Base-by-base conservation (phyloP, 139 green algal species). In the Limnomonas spitsbergensis region DNA sequence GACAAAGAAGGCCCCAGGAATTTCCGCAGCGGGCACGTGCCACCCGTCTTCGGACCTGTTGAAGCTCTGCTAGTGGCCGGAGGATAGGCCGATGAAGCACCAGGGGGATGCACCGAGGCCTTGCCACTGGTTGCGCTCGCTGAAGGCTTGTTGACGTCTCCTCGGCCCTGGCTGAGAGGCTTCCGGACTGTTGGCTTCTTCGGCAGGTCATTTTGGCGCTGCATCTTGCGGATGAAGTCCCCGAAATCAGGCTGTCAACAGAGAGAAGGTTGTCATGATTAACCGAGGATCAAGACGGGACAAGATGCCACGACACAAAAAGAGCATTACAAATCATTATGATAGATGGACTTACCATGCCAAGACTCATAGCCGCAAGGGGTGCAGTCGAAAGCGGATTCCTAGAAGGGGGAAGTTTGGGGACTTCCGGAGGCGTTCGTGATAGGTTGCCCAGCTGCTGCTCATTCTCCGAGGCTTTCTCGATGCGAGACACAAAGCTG, bases 1-100 rank as follows among this genome's bases (percentile, higher is more conserved):
- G 78, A 32, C 27, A 93, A 71, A 31, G 4, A 76, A 0, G 89
- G 89, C 0, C 91, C 67, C n/a, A 95, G 79, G 1, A 78, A 79
- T 24, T 85, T 84, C 27, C 83, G 82, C 75, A 88, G 37, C 0
- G 76, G 82, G 78, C 86, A 91, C 39, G 74, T 68, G 20, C 80
- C 80, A 14, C 39, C 70, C 6, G 26, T 4, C 20, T 1, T 4
- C 1, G 38, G 39, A 61, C 26, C 6, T 36, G 4, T 39, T 2
- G 14, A 2, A 9, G 27, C 1, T 6, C 36, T 29, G 35, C 29
- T 1, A n/a, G 40, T 53, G 53, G 76, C n/a, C 54, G 32, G 20
- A n/a, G 40, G 31, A 29, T 14, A 39, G 29, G 26, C 27, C 20
- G 40, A 32, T 34, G n/a, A 2, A 7, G n/a, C 69, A 61, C 37